phyloP scores from a whole-genome alignment of 78 protist genomes.

The Acrasis kona region DNA sequence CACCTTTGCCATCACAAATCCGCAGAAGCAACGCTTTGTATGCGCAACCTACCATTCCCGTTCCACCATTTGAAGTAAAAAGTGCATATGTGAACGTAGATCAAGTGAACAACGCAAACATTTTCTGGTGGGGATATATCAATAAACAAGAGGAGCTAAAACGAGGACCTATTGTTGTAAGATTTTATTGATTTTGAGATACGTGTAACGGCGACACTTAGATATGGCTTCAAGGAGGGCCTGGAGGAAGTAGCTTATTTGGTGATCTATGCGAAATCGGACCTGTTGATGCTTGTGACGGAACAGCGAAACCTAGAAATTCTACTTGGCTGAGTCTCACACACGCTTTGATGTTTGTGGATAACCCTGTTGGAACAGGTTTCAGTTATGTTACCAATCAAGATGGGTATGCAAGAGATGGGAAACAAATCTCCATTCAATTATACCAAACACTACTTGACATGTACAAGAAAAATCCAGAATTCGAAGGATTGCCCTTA shows the following conservation, averaged over 20 bases:
- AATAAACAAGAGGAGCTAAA: no score
- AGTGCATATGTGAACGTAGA: no score
- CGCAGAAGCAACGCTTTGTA: no score
- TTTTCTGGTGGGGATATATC: no score
- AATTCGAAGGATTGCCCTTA: neutral
- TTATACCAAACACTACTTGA: neutral
- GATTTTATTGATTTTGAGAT: no score
- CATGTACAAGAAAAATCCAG: neutral
- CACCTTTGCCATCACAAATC: no score
- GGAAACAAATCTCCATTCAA: neutral
- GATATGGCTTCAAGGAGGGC: constrained; percentile 45
- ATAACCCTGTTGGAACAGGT: constrained; percentile 49
- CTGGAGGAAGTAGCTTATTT: constrained; percentile 28
- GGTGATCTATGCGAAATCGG: constrained; percentile 28
- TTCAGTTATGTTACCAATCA: constrained; percentile 12
- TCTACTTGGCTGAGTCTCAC: constrained; percentile 20
- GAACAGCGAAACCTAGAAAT: neutral
- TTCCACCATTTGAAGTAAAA: no score
- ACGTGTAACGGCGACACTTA: no score
- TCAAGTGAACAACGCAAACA: no score
- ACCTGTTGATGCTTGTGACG: neutral
- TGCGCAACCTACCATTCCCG: no score
- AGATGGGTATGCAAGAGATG: neutral
- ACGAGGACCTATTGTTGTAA: no score
- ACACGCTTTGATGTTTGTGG: constrained; percentile 22